Conservation (phyloP, 192 early-diverging fungal genomes). For the Coemansia sp. region DNA sequence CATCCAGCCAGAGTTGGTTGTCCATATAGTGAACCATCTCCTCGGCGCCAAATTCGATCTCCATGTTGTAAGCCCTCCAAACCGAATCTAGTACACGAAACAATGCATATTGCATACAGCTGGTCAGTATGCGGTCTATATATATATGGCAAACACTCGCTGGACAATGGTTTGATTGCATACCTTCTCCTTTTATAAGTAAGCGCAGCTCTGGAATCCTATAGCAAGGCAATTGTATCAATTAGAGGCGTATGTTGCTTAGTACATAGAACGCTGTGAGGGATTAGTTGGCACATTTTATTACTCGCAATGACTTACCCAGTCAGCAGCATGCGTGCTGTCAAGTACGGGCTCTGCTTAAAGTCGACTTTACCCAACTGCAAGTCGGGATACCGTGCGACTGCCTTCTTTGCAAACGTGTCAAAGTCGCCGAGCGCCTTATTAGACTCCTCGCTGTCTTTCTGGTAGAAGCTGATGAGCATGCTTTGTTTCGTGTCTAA, state of each 20-base stretch:
- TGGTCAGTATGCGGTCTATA: neutral
- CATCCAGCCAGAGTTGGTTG: conserved; percentile 23
- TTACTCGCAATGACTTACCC: conserved; percentile 16
- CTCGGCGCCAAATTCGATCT: neutral
- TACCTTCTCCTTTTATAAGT: conserved; percentile 21
- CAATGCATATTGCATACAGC: neutral
- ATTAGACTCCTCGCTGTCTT: conserved; percentile 23
- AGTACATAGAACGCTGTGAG: neutral
- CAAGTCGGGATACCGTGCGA: conserved; percentile 23
- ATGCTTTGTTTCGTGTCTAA: conserved; percentile 25
- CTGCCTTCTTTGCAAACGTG: conserved; percentile 22
- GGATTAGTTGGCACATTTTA: neutral
- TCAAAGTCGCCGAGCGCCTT: conserved; percentile 18
- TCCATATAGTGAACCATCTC: conserved; percentile 31
- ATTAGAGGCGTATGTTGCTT: neutral
- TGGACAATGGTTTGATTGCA: neutral
- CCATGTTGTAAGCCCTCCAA: conserved; percentile 37
- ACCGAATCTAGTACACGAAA: neutral
- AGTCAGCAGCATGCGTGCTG: conserved; percentile 42
- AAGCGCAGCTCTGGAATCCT: conserved; percentile 45
- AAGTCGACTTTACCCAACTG: conserved; percentile 39
- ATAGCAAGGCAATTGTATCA: neutral
- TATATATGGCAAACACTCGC: no score
- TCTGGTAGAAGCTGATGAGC: conserved; percentile 34
- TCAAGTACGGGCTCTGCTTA: conserved; percentile 40